Percentiles rank a stretch among this genome's conserved stretches.
Evolutionary conservation across 176 grass and related monocot genomes (phyloP).

Genomic region (Phoenix dactylifera): DNA sequence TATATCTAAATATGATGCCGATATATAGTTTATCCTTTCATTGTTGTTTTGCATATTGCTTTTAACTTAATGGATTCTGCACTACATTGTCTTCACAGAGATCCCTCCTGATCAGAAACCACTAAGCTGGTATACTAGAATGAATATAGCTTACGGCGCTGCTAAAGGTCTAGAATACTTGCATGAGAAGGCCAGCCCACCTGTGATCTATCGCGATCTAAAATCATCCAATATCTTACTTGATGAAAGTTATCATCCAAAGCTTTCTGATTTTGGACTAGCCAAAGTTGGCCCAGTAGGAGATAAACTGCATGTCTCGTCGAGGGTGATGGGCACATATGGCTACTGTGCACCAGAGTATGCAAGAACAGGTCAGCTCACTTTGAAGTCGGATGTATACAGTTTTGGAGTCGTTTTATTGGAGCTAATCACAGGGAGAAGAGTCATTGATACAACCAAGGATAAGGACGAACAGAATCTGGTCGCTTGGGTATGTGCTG

Average conservation of each 20-base stretch:
- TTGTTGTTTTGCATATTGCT: no score
- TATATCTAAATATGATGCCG: no score
- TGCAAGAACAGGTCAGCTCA: constrained; percentile 46
- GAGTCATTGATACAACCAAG: constrained; percentile 53
- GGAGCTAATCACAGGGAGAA: constrained; percentile 74
- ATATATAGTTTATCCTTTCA: no score
- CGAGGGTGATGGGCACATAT: constrained; percentile 76
- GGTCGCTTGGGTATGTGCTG: constrained; percentile 56
- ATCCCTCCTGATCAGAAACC: constrained; percentile 38
- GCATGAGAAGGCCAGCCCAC: constrained; percentile 62
- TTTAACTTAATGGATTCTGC: no score
- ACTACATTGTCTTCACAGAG: constrained; percentile 33
- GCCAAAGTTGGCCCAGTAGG: constrained; percentile 50
- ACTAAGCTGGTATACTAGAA: constrained; percentile 63
- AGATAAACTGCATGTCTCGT: constrained; percentile 39
- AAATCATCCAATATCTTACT: constrained; percentile 87
- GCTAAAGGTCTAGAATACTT: constrained; percentile 79
- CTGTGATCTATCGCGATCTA: constrained; percentile 75
- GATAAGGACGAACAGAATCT: constrained; percentile 53
- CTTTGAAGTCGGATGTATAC: constrained; percentile 74
- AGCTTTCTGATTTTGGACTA: constrained; percentile 85
- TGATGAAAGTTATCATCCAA: constrained; percentile 54
- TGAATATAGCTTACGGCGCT: constrained; percentile 82
- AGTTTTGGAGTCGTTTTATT: constrained; percentile 84
- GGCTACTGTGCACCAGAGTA: constrained; percentile 94